phyloP scores from a whole-genome alignment of 805 yeast species.

The Jamesozyma lodderae region DNA sequence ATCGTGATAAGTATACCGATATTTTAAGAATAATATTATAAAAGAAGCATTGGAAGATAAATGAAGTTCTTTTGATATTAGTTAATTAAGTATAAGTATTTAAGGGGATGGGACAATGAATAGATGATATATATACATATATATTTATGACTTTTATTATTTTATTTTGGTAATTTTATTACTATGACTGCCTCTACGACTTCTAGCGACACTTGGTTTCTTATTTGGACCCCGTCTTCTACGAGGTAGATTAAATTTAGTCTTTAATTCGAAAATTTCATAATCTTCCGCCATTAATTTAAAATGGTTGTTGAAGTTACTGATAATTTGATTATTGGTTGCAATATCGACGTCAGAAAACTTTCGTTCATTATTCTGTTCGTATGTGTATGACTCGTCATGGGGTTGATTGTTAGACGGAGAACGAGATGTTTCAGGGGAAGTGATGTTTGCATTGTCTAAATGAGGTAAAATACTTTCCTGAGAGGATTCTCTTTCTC shows the following conservation, averaged over 20 bases:
- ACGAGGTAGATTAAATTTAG: not conserved
- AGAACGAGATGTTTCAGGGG: slow-evolving; percentile 7
- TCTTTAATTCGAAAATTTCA: slow-evolving; percentile 20
- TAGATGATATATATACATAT: no score
- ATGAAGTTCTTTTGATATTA: no score
- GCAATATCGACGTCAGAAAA: not conserved
- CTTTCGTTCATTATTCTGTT: not conserved
- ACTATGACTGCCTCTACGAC: no score
- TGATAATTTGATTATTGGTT: slow-evolving; percentile 11
- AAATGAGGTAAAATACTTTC: slow-evolving; percentile 3
- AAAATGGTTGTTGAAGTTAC: slow-evolving; percentile 25
- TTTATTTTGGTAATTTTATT: slow-evolving; percentile 1
- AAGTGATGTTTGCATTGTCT: not conserved
- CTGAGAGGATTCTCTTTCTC: slow-evolving; percentile 2
- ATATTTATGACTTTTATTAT: no score
- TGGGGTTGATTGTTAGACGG: slow-evolving; percentile 1
- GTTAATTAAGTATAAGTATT: no score
- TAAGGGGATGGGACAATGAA: no score
- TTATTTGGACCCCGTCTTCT: not conserved
- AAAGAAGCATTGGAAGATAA: no score
- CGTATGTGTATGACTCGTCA: not conserved
- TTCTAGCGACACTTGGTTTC: not conserved
- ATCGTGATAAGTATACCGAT: no score
- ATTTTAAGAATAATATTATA: no score
- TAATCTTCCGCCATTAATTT: slow-evolving; percentile 24